Evolutionary conservation across 1,284 basidiomycete genomes (phyloP).

Genomic region (Apiotrichum sp.): DNA sequence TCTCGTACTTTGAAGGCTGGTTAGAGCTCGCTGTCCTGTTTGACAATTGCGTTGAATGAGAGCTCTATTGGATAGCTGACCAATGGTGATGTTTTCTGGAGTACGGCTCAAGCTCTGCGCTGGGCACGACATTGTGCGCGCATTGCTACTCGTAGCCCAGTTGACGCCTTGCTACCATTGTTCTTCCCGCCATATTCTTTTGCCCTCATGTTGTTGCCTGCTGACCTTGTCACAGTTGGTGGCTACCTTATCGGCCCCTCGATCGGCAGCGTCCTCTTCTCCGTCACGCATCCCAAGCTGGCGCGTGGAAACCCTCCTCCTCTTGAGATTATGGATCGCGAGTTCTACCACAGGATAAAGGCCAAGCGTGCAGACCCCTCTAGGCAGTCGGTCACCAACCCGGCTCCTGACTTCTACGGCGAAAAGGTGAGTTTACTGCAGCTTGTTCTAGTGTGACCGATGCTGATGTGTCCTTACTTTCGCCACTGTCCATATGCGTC

Average conservation of each 20-base stretch:
- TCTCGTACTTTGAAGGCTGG: no score
- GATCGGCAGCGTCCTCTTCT: constrained; percentile 69
- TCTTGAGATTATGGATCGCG: constrained; percentile 73
- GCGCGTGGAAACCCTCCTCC: constrained; percentile 54
- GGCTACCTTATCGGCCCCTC: constrained; percentile 77
- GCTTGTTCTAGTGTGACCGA: background rate
- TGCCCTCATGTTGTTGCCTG: no score
- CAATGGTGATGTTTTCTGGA: no score
- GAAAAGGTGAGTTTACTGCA: constrained; percentile 27
- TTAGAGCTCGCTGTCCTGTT: no score
- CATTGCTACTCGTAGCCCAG: no score
- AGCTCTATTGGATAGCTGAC: no score
- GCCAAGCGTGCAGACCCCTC: constrained; percentile 79
- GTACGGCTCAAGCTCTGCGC: no score
- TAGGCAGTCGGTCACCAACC: constrained; percentile 77
- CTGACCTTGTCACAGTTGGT: constrained; percentile 37
- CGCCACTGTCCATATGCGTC: background rate
- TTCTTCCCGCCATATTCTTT: no score
- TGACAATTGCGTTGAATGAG: no score
- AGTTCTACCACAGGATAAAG: constrained; percentile 75
- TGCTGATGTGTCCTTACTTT: background rate
- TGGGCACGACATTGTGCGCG: no score
- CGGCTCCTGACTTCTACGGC: constrained; percentile 88
- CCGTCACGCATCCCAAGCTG: constrained; percentile 59
- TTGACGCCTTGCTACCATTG: no score